Evolutionary conservation across 1,139 yeast species (phyloP), one percentile per base, ranked within the genome.

Genomic region (Candida tunisiensis): DNA sequence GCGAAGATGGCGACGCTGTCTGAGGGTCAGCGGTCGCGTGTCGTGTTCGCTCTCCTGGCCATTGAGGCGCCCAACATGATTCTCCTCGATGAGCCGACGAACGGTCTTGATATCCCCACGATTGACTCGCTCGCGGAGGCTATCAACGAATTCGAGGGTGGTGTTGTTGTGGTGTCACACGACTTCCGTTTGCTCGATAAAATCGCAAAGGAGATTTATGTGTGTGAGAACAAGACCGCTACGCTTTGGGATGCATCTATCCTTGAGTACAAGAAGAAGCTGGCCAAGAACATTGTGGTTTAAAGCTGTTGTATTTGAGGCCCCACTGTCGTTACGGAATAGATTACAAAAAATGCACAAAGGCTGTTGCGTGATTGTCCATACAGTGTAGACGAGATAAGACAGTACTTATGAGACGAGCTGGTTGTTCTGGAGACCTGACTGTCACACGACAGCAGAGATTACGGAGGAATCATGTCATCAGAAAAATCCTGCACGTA

Each of bases 21-120:
- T 12, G 98, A 88, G 64, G 99, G 99, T 55, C 96, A 88, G 68
- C 78, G 96, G 65, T 83, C 96, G 37, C 77, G 98, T 62, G 98
- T 88, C 40, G 98, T 88, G 34, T 91, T 88, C 50, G 98, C 98
- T 13, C 65, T 88, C 44, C 68, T 88, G 47, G 98, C 98, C 26
- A 68, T 88, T 43, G 96, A 88, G 60, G 65, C 78, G 39, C 98
- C 99, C 49, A 88, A 88, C 60, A 80, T 88, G 59, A 66, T 88
- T 47, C 64, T 88, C 51, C 67, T 88, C 61, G 98, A 88, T 65
- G 98, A 91, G 74, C 98, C 98, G 69, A 88, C 98, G 44, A 88
- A 88, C 69, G 98, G 96, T 69, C 68, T 91, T 58, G 98, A 91
- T 65, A 85, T 91, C 46, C 80, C 95, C 47, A 85, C 98, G 26